Evolutionary conservation across 208 protist genomes (phyloP).

Genomic region (Acanthamoeba royreba): DNA sequence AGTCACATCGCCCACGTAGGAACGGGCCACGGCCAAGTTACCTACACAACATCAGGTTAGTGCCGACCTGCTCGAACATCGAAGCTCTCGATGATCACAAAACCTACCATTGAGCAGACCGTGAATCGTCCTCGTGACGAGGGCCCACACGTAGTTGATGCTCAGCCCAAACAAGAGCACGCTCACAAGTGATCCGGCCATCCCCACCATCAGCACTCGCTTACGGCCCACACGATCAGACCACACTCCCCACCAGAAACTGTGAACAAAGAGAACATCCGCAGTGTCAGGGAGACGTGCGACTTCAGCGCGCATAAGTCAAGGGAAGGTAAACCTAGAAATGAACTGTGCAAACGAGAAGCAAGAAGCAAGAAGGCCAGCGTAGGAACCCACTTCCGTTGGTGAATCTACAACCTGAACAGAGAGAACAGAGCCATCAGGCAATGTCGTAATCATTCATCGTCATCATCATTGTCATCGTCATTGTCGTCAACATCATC

Average conservation of each 20-base stretch:
- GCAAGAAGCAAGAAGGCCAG: not conserved
- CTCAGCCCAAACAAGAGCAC: not conserved
- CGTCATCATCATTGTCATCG: not conserved
- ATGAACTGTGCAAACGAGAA: constrained; percentile 38
- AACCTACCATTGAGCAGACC: constrained; percentile 25
- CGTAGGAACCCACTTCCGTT: not conserved
- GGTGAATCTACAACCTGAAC: not conserved
- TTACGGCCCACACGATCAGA: not conserved
- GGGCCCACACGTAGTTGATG: constrained; percentile 15
- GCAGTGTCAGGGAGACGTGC: not conserved
- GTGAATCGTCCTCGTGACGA: not conserved
- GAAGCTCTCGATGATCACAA: no score
- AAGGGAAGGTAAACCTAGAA: not conserved
- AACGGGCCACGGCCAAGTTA: constrained; percentile 5
- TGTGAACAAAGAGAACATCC: not conserved
- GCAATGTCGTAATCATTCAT: not conserved
- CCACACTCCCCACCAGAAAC: constrained; percentile 18
- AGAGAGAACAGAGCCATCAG: not conserved
- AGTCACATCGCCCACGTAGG: not conserved
- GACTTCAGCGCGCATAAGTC: not conserved
- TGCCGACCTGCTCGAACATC: no score
- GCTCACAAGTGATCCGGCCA: not conserved
- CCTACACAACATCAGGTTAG: no score
- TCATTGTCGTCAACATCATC: not conserved
- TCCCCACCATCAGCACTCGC: constrained; percentile 5